phyloP scores from a whole-genome alignment of 1,284 basidiomycete genomes.

The Melampsora larici-populina region DNA sequence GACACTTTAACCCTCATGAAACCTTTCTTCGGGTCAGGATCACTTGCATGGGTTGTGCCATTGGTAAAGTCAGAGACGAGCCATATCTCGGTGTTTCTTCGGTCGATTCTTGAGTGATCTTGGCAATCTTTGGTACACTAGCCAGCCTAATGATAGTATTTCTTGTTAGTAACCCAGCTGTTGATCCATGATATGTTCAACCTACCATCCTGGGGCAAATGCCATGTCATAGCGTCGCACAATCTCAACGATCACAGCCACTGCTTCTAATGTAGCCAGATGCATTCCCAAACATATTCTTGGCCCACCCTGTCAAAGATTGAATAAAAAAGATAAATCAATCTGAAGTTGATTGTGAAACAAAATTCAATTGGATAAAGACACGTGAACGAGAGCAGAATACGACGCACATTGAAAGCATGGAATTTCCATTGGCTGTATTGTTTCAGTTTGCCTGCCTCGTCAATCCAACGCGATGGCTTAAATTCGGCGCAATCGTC shows the following conservation, averaged over 20 bases:
- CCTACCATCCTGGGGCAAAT: constrained; percentile 43
- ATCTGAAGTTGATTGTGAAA: not conserved
- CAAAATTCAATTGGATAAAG: not conserved
- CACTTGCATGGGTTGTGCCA: constrained; percentile 10
- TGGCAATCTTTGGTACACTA: constrained; percentile 7
- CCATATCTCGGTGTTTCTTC: not conserved
- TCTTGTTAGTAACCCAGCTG: not conserved
- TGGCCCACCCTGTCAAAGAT: constrained; percentile 27
- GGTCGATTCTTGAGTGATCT: not conserved
- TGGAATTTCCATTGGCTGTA: constrained; percentile 46
- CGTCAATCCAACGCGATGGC: constrained; percentile 47
- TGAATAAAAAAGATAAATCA: not conserved
- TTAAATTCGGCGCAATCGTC: constrained; percentile 45
- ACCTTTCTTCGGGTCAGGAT: not conserved
- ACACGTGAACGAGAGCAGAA: not conserved
- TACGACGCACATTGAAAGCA: constrained; percentile 46
- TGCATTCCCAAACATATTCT: constrained; percentile 45
- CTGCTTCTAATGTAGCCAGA: constrained; percentile 46
- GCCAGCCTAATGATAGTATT: not conserved
- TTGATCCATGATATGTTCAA: constrained; percentile 1
- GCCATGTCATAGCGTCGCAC: constrained; percentile 44
- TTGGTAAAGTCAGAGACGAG: constrained; percentile 2
- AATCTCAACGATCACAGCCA: constrained; percentile 44
- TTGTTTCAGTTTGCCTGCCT: constrained; percentile 40
- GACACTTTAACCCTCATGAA: no score